Evolutionary conservation across 108 stramenopile genomes (phyloP), one percentile per base, ranked within the genome.

Genomic region (Nitzschia palea): DNA sequence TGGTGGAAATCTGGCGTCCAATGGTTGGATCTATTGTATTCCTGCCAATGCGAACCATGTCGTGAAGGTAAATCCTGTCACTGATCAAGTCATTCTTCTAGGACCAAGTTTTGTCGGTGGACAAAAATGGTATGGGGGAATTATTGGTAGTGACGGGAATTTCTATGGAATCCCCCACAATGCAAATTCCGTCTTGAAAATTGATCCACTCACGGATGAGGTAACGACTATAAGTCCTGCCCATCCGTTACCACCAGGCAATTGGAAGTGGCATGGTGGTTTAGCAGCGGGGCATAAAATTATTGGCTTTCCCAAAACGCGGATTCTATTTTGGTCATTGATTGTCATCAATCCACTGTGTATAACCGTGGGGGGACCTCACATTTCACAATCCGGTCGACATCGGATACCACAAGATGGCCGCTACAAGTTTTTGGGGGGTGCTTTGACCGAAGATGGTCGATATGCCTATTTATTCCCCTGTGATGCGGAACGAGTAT

Each of bases 231-330:
- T 84, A 30, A 65, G 62, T 15, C 69, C 65, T 43, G 66, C 66
- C 28, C 44, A 54, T 53, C 55, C 81, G 22, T 44, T 86, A 4
- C 82, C 81, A 6, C 55, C 44, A 48, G 86, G 86, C 2, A 55
- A 65, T 25, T 87, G 85, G 85, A 85, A 88, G 67, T 88, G 84
- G 84, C 87, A 88, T 61, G 87, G 87, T 50, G 87, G 87, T 6
- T 63, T 83, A 44, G 80, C 71, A 43, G 82, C 83, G 37, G 73
- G 82, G 5, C 42, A 71, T 27, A 81, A 84, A 42, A 85, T 88
- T 25, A 82, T 80, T 57, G 84, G 85, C 6, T 84, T 83, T 52
- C 87, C 87, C 2, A 86, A 85, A 64, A 85, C 85, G 64, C n/a
- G n/a, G n/a, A n/a, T n/a, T n/a, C n/a, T n/a, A n/a, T n/a, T n/a